Evolutionary conservation across 768 basidiomycete genomes (phyloP), one percentile per base, ranked within the genome.

Genomic region (Hericium erinaceus): DNA sequence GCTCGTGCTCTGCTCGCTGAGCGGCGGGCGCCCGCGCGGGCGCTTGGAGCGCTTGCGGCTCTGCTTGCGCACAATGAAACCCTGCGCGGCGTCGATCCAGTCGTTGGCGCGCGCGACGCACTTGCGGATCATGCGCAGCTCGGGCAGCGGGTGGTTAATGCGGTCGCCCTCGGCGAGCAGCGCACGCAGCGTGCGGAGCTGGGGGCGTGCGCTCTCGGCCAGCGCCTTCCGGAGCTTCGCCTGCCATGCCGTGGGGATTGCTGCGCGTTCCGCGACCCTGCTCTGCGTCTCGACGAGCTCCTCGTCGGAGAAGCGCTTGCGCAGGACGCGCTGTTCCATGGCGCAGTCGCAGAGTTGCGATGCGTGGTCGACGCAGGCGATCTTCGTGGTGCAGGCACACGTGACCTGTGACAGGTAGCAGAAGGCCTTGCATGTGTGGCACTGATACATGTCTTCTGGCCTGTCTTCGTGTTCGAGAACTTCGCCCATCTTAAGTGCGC

Each of bases 371-470:
- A 89, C 80, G 69, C 97, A 99, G 12, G 85, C 83, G 38, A 95
- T 84, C 61, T 84, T 81, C 54, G 72, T 80, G 46, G 85, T 85
- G 77, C 92, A 94, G 37, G 75, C 73, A 68, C 92, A 94, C 57
- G 82, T 85, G 67, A 98, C 77, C 66, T 97, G 95, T 1, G 97
- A 94, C 44, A 99, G 82, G 70, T 97, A 98, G 72, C 89, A 94
- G 72, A 95, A 98, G 4, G 78, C 81, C 68, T 97, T 95, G 87
- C 97, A 98, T 61, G 88, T 73, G 52, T 78, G 74, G 78, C 97
- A 99, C 70, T 98, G 97, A 70, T 95, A 95, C 68, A 97, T 92
- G 55, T 98, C 95, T 68, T 98, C 97, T 0, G 86, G 77, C 12
- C 84, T 82, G 69, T 98, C 95, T 64, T 83, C 79, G 62, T 85